Evolutionary conservation across 108 stramenopile species (phyloP).

Genomic region (Schizochytrium sp.): DNA sequence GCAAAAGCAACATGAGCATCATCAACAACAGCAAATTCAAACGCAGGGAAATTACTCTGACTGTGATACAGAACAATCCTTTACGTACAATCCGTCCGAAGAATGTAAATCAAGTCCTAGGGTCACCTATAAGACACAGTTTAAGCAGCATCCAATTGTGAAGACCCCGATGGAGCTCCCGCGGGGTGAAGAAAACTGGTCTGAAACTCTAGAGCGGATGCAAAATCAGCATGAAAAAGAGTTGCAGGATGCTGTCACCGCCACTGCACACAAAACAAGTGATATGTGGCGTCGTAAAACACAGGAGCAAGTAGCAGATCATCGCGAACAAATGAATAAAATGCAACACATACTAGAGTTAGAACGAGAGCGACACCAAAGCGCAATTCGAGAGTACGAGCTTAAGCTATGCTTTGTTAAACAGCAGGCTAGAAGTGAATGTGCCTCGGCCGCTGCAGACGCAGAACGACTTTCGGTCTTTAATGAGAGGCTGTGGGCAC

Average conservation of each 20-base stretch:
- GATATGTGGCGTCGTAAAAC: background rate
- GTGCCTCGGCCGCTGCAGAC: slow-evolving; percentile 38
- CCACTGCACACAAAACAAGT: slow-evolving; percentile 13
- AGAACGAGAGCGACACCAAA: slow-evolving; percentile 43
- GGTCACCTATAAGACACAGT: no score
- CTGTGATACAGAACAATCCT: no score
- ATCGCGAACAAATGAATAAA: background rate
- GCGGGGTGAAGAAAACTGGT: no score
- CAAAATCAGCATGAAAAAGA: background rate
- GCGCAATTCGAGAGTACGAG: slow-evolving; percentile 40
- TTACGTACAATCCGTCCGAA: no score
- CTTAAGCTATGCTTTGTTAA: slow-evolving; percentile 5
- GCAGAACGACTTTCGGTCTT: background rate
- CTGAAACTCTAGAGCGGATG: no score
- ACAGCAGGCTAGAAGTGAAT: background rate
- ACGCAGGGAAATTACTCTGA: no score
- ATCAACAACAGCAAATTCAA: no score
- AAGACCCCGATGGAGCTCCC: no score
- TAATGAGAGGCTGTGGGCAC: slow-evolving; percentile 21
- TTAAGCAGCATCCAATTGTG: no score
- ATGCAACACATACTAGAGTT: background rate
- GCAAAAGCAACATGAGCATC: background rate
- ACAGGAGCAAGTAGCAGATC: background rate
- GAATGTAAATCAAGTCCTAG: no score
- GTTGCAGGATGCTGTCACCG: background rate